Conservation (phyloP, 2,329 filamentous ascomycete species). For the Calonectria leucothoes region DNA sequence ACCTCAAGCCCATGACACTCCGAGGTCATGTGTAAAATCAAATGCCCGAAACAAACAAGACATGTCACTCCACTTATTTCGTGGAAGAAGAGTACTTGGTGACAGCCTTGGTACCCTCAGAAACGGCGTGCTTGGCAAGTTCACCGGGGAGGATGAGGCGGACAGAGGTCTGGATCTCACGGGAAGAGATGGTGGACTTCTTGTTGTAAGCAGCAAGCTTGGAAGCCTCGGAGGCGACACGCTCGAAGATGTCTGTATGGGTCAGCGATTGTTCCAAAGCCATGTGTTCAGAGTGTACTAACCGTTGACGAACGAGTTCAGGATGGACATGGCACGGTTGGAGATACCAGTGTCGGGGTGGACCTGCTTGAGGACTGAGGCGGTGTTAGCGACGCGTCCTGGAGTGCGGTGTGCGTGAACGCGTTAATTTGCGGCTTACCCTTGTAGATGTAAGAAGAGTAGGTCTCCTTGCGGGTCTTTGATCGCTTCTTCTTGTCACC, state of each 20-base stretch:
- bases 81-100: conserved; percentile 99
- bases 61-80: conserved; percentile 80
- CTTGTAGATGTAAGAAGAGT: conserved; percentile 99
- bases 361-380: conserved; percentile 96
- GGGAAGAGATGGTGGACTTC: conserved; percentile 99
- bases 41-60: conserved; percentile 71
- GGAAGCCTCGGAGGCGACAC: conserved; percentile 96
- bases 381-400: conserved; percentile 37
- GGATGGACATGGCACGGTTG: conserved; percentile 99
- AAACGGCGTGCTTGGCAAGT: conserved; percentile 99
- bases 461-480: conserved; percentile 99
- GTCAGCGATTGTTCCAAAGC: neutral
- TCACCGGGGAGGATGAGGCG: conserved; percentile 98
- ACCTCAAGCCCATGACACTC: conserved; percentile 68
- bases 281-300: conserved; percentile 50
- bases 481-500: conserved; percentile 99
- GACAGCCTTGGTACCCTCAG: conserved; percentile 99
- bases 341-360: conserved; percentile 99
- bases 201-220: conserved; percentile 99
- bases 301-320: conserved; percentile 99
- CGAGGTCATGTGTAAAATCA: conserved; percentile 66
- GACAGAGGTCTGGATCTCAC: conserved; percentile 99
- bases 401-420: conserved; percentile 10
- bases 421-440: conserved; percentile 65
- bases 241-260: conserved; percentile 94